phyloP scores from a whole-genome alignment of 192 early-diverging fungal genomes.

The Backusella mclennaniae region DNA sequence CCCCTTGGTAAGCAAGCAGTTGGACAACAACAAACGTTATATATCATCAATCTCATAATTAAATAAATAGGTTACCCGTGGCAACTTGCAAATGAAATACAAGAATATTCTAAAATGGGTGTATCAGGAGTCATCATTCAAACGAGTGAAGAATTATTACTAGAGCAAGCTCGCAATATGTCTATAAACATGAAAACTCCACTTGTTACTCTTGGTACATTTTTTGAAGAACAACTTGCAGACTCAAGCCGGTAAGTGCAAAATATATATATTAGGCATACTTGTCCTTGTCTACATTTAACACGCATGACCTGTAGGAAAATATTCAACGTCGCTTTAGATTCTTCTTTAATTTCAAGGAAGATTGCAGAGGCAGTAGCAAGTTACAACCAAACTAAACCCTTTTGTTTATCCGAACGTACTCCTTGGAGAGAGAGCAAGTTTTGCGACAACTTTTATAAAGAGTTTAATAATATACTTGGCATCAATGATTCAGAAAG shows the following conservation, averaged over 20 bases:
- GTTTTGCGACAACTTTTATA: constrained; percentile 7
- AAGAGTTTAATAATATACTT: neutral
- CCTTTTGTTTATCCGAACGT: constrained; percentile 14
- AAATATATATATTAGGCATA: neutral
- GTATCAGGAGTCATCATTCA: neutral
- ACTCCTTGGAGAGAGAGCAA: neutral
- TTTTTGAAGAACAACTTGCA: neutral
- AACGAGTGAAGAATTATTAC: neutral
- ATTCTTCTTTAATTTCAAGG: neutral
- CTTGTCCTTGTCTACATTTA: neutral
- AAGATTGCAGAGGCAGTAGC: neutral
- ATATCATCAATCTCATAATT: neutral
- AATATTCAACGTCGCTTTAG: neutral
- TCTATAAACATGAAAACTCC: neutral
- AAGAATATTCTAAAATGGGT: constrained; percentile 3
- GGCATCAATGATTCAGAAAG: neutral
- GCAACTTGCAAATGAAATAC: neutral
- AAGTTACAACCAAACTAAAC: neutral
- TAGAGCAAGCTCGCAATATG: neutral
- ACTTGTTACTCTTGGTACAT: neutral
- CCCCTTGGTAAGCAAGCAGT: neutral
- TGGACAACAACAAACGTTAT: neutral
- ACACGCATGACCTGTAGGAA: neutral
- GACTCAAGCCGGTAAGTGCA: neutral
- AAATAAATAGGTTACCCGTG: neutral